Evolutionary conservation across 2,329 filamentous ascomycete species (phyloP).

Genomic region (Fusarium sulawesiense): DNA sequence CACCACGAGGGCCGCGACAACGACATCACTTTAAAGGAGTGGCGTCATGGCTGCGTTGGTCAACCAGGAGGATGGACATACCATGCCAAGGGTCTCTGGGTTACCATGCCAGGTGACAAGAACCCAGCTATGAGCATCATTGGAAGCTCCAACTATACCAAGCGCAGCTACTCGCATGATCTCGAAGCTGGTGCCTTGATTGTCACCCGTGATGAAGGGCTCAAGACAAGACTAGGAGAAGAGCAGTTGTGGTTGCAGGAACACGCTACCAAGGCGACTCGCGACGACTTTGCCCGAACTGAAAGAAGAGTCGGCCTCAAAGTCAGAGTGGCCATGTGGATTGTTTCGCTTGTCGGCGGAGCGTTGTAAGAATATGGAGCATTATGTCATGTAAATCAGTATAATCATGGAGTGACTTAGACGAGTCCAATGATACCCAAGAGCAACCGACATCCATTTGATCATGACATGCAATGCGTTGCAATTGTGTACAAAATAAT

Average conservation of each 20-base stretch:
- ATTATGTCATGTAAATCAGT: conserved; percentile 31
- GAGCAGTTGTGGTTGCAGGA: conserved; percentile 86
- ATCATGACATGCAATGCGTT: conserved; percentile 8
- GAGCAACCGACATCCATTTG: background rate
- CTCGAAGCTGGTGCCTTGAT: conserved; percentile 90
- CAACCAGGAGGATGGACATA: conserved; percentile 93
- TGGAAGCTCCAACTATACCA: conserved; percentile 95
- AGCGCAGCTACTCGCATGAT: conserved; percentile 90
- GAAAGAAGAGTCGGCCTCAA: conserved; percentile 88
- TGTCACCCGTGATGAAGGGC: conserved; percentile 77
- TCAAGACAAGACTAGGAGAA: conserved; percentile 79
- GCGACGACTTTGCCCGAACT: conserved; percentile 81
- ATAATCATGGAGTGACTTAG: conserved; percentile 15
- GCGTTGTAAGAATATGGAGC: conserved; percentile 69
- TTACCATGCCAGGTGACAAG: conserved; percentile 74
- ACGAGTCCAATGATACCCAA: conserved; percentile 28
- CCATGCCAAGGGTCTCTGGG: conserved; percentile 96
- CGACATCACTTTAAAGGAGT: conserved; percentile 83
- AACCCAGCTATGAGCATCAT: conserved; percentile 83
- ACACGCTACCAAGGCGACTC: conserved; percentile 74
- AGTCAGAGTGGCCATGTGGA: conserved; percentile 93
- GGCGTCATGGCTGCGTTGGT: conserved; percentile 84
- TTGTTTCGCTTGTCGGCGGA: conserved; percentile 86
- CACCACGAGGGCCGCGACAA: conserved; percentile 59
- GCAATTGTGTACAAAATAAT: conserved; percentile 47